Evolutionary conservation across 2,329 filamentous ascomycete species (phyloP).

Genomic region (Fusarium torreyae): DNA sequence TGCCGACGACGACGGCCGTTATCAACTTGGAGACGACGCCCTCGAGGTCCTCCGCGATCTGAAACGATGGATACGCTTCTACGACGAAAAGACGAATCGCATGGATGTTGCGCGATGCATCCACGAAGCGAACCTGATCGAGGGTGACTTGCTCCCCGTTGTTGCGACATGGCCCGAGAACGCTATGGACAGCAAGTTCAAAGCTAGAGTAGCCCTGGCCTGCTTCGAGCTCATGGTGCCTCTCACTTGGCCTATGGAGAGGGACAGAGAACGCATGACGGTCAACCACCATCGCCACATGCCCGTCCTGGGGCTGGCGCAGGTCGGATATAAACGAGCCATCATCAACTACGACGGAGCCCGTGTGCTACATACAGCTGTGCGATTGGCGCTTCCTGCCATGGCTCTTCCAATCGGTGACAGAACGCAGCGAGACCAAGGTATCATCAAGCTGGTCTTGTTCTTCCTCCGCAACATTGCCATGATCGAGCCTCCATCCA

Average conservation of each 20-base stretch:
- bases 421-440: constrained; percentile 84
- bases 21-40: constrained; percentile 93
- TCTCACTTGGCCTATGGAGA: constrained; percentile 93
- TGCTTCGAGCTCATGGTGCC: constrained; percentile 93
- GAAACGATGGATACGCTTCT: constrained; percentile 94
- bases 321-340: constrained; percentile 89
- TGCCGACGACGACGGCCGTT: constrained; percentile 83
- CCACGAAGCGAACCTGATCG: constrained; percentile 91
- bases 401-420: constrained; percentile 86
- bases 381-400: constrained; percentile 85
- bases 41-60: constrained; percentile 92
- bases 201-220: constrained; percentile 83
- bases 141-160: constrained; percentile 91
- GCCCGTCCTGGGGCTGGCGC: constrained; percentile 88
- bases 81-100: constrained; percentile 93
- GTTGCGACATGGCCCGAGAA: constrained; percentile 85
- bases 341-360: constrained; percentile 87
- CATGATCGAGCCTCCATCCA: constrained; percentile 82
- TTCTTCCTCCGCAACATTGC: constrained; percentile 92
- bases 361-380: constrained; percentile 83
- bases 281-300: constrained; percentile 93
- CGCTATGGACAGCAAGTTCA: constrained; percentile 79
- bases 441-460: constrained; percentile 90
- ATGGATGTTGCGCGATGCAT: constrained; percentile 96
- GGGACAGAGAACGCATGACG: constrained; percentile 84